Evolutionary conservation across 805 yeast species (phyloP).

Genomic region (Wickerhamomyces hampshirensis): DNA sequence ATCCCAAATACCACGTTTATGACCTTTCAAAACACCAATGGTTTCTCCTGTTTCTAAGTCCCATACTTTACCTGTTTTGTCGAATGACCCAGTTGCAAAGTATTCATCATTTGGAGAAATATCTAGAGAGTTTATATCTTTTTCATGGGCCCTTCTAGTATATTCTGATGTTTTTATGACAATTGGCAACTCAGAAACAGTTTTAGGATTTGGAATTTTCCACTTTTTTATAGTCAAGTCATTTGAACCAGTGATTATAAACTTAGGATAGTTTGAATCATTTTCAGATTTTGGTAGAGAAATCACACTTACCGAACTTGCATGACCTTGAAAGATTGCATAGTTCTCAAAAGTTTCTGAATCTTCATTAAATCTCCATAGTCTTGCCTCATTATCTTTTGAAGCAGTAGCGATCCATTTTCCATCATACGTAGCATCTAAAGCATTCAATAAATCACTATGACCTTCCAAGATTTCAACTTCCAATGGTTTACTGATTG

Average conservation of each 20-base stretch:
- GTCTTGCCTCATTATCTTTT: conserved; percentile 78
- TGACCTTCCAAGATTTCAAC: conserved; percentile 75
- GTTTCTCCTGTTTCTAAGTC: conserved; percentile 81
- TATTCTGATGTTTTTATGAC: conserved; percentile 63
- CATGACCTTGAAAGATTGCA: conserved; percentile 79
- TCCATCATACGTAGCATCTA: conserved; percentile 79
- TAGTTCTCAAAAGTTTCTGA: conserved; percentile 37
- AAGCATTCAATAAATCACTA: conserved; percentile 72
- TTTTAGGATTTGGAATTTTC: conserved; percentile 72
- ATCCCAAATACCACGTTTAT: conserved; percentile 94
- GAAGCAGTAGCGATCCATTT: conserved; percentile 88
- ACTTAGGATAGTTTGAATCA: conserved; percentile 43
- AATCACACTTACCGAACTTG: conserved; percentile 80
- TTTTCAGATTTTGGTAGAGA: conserved; percentile 46
- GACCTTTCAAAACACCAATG: conserved; percentile 80
- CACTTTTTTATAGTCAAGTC: conserved; percentile 85
- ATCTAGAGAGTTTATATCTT: conserved; percentile 87
- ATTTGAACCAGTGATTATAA: conserved; percentile 83
- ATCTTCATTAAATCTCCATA: conserved; percentile 66
- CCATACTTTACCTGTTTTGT: conserved; percentile 90
- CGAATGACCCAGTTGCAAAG: conserved; percentile 93
- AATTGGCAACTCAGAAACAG: conserved; percentile 27
- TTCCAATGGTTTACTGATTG: conserved; percentile 51
- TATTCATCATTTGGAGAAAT: conserved; percentile 85
- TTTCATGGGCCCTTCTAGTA: conserved; percentile 95